Evolutionary conservation across 345 rosid species (phyloP), one percentile per base, ranked within the genome.

Genomic region (Corymbia maculata): DNA sequence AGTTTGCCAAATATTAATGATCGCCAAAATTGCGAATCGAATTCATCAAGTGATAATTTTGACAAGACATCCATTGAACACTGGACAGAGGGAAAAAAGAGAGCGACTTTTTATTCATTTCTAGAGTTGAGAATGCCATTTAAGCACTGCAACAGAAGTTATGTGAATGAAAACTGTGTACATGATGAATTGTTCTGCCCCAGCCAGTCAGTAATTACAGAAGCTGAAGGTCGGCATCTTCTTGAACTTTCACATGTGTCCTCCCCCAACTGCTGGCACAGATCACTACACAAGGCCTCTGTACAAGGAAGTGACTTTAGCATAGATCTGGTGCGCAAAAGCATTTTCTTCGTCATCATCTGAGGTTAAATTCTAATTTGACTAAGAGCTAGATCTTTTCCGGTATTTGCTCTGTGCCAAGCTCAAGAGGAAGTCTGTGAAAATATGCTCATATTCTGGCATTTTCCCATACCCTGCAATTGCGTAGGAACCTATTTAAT

Each of bases 361-460:
- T 75, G 82, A 75, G 82, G 26, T 75, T 9, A 19, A 75, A 36
- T 42, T 75, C 82, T 75, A 36, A 75, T 22, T 9, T 17, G 49
- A 36, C 45, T 85, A 85, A 49, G 55, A 50, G 55, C 52, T 28
- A 13, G 86, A 55, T 86, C 86, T 89, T 52, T 88, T 52, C 50
- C 86, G 80, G 53, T 55, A 89, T 45, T 89, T 92, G 88, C 94
- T 94, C 88, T 92, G 94, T 36, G 89, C 94, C 87, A 95, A 91
- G 93, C 94, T 94, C 93, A 94, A 87, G 52, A 96, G 91, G 91
- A 95, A 95, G 90, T 96, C 98, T 11, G 96, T 95, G 87, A 96
- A 95, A 88, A 95, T 93, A 66, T 95, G 94, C 88, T 96, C 99
- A 85, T 95, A 94, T 86, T 89, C 98, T 13, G 97, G 99, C 99